Evolutionary conservation across 108 stramenopile genomes (phyloP), one percentile per base, ranked within the genome.

Genomic region (Skeletonema menzelii): DNA sequence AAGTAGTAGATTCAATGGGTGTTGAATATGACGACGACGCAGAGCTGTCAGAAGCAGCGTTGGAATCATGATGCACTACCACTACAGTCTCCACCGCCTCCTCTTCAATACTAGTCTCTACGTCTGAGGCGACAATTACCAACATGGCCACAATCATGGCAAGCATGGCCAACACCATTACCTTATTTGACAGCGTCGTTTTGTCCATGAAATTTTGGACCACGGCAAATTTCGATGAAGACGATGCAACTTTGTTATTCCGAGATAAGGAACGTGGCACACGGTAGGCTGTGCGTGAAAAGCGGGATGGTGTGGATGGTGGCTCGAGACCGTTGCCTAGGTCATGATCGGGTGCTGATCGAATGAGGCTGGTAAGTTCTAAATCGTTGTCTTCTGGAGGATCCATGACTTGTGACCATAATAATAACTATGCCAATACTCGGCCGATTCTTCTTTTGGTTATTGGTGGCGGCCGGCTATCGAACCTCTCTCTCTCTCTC

Each of bases 31-130:
- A 42, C 3, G 40, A 20, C 3, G 20, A 19, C 2, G 47, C 20
- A 5, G 47, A 53, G 17, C 46, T 47, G 46, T 47, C 46, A 47
- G 17, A 5, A n/a, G 46, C 46, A 2, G 46, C 46, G 19, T 17
- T 5, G n/a, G 46, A 5, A 3, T 31, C 61, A 35, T 63, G 62
- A 26, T 63, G 62, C 5, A 63, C 20, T 19, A 63, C 8, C 20
- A 35, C 62, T 17, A 63, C 62, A 26, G 32, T 37, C 38, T 34
- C 37, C 14, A 63, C 62, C 34, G 20, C 37, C 32, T 34, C 62
- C 24, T 34, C 8, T 10, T 63, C 62, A 35, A 22, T 38, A 14
- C 20, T 11, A 2, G 20, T 38, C 17, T 63, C 62, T 20, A 37
- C 62, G 42, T 63, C 37, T 0, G 35, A 38, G 17, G 20, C 0